Evolutionary conservation across 176 grass and related monocot species (phyloP).

Genomic region (Carex scoparia): DNA sequence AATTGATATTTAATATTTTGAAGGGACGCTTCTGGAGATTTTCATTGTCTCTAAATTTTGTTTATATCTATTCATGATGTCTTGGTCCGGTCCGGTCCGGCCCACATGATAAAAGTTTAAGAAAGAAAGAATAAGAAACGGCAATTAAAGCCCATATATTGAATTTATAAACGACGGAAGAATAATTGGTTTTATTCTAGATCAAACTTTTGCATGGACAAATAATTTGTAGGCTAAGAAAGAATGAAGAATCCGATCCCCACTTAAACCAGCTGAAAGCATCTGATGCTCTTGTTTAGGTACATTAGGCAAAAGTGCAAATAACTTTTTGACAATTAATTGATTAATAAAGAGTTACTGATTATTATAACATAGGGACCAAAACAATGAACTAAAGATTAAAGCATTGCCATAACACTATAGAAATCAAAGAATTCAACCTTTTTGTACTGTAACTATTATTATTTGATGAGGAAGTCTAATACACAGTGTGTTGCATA

Average conservation of each 20-base stretch:
- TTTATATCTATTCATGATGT: not conserved
- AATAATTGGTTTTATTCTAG: not conserved
- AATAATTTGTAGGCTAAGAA: slow-evolving; percentile 3
- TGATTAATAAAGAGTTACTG: not conserved
- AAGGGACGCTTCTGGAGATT: not conserved
- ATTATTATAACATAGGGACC: not conserved
- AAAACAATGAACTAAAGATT: not conserved
- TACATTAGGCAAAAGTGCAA: not conserved
- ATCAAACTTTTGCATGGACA: not conserved
- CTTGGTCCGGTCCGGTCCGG: not conserved
- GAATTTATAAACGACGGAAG: not conserved
- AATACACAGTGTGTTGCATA: too few relatives aligned
- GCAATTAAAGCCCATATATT: not conserved
- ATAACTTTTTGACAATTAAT: not conserved
- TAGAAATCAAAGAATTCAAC: not conserved
- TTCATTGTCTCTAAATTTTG: not conserved
- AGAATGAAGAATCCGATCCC: slow-evolving; percentile 9
- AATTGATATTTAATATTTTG: not conserved
- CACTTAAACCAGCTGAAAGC: not conserved
- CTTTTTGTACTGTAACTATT: not conserved
- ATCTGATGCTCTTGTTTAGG: slow-evolving; percentile 1
- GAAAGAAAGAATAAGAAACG: not conserved
- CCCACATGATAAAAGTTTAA: not conserved
- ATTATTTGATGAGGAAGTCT: not conserved
- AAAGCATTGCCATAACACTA: not conserved